Evolutionary conservation across 2,329 filamentous ascomycete species (phyloP).

Genomic region (Penicillium sp.): DNA sequence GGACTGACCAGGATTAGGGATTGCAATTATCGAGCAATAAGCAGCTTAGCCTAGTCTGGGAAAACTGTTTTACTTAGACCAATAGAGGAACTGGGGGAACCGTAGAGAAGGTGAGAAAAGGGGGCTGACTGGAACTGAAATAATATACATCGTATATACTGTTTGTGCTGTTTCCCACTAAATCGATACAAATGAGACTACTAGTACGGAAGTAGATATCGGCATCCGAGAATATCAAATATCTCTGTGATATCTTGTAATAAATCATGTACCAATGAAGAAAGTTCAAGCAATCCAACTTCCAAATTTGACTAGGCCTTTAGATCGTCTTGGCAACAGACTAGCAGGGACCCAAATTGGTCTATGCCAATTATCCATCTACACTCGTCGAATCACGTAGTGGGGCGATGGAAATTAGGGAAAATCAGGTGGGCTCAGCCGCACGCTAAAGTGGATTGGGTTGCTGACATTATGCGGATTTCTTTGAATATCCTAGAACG

Average conservation of each 20-base stretch:
- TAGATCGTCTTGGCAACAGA: no score
- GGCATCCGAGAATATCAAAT: background rate
- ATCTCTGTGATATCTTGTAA: no score
- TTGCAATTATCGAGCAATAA: background rate
- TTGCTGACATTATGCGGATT: background rate
- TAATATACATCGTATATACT: no score
- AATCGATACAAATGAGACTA: background rate
- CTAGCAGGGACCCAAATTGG: no score
- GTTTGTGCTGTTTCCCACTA: background rate
- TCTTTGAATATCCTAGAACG: background rate
- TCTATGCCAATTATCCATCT: no score
- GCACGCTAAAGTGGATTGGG: background rate
- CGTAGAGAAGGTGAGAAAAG: background rate
- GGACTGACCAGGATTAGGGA: background rate
- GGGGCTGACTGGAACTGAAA: background rate
- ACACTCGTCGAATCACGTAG: background rate
- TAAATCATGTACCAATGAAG: no score
- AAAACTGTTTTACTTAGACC: background rate
- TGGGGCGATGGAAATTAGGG: background rate
- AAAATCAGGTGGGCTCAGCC: background rate
- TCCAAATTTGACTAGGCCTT: background rate
- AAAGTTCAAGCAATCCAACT: background rate
- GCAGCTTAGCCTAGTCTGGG: background rate
- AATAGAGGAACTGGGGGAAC: background rate
- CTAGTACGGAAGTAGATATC: background rate